A percentile compares a stretch with the other conserved stretches of the same genome.
Conservation (phyloP, 805 yeast genomes). For the Danielia oregonensis region DNA sequence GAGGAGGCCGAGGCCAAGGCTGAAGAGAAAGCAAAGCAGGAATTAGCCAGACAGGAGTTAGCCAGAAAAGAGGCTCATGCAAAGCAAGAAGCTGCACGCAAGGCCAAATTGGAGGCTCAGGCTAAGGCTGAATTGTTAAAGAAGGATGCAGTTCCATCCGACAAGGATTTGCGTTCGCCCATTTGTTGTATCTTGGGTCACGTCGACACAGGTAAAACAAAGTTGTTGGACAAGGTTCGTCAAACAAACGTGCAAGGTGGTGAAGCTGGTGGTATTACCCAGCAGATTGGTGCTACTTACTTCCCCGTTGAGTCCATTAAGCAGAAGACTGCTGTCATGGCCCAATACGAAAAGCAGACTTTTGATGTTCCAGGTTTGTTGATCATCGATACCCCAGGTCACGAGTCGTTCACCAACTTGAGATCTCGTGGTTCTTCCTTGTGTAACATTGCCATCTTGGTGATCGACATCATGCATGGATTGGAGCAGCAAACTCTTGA, state of each 20-base stretch:
- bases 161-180: conserved; percentile 86
- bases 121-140: conserved; percentile 9
- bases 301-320: conserved; percentile 95
- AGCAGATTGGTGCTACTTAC: conserved; percentile 99
- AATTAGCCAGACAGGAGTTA: conserved; percentile 17
- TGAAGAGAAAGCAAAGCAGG: conserved; percentile 9
- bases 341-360: conserved; percentile 73
- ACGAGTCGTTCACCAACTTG: conserved; percentile 96
- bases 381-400: conserved; percentile 98
- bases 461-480: conserved; percentile 98
- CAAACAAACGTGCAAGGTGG: conserved; percentile 99
- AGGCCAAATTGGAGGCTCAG: conserved; percentile 33
- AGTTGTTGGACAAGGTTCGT: conserved; percentile 92
- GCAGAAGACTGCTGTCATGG: conserved; percentile 89
- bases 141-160: conserved; percentile 19
- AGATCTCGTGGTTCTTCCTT: conserved; percentile 98
- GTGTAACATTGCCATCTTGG: conserved; percentile 98
- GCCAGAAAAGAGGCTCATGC: conserved; percentile 24
- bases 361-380: conserved; percentile 96
- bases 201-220: conserved; percentile 99
- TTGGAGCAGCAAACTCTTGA: conserved; percentile 96
- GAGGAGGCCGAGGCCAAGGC: conserved; percentile 13
- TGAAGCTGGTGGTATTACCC: conserved; percentile 99
- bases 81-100: conserved; percentile 14
- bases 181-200: conserved; percentile 99